phyloP scores from a whole-genome alignment of 495 filamentous ascomycete species.

The Penicillium steckii region DNA sequence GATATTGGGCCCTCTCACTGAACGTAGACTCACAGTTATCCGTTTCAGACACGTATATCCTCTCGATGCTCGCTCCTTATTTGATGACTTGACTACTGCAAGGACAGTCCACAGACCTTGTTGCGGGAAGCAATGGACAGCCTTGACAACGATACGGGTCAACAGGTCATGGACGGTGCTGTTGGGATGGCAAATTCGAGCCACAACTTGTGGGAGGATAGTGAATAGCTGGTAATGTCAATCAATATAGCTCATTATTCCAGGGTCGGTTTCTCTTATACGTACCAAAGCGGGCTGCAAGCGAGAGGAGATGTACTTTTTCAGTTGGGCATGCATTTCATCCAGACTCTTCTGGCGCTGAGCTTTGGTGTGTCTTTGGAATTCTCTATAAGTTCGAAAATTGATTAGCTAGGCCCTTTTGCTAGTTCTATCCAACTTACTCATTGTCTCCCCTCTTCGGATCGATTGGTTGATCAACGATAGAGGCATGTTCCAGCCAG shows the following conservation, averaged over 20 bases:
- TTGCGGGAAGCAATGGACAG: conserved; percentile 75
- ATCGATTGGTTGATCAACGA: conserved; percentile 65
- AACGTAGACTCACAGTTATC: conserved; percentile 31
- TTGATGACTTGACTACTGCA: conserved; percentile 66
- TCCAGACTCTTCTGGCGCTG: conserved; percentile 65
- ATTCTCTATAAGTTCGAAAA: conserved; percentile 39
- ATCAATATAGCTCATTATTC: neutral
- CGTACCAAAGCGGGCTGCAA: conserved; percentile 74
- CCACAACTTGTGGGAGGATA: conserved; percentile 86
- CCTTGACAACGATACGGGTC: conserved; percentile 74
- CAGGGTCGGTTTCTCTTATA: neutral
- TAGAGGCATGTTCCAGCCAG: conserved; percentile 87
- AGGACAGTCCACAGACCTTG: conserved; percentile 94
- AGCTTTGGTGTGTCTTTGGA: conserved; percentile 51
- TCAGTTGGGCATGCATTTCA: conserved; percentile 67
- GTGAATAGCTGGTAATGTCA: conserved; percentile 68
- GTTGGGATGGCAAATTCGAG: conserved; percentile 86
- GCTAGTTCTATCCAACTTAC: conserved; percentile 24
- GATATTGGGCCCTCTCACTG: neutral
- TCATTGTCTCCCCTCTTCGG: conserved; percentile 62
- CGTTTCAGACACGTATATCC: conserved; percentile 51
- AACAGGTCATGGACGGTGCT: conserved; percentile 70
- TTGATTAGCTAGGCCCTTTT: neutral
- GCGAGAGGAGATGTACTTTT: conserved; percentile 63
- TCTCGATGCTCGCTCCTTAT: conserved; percentile 46